Base-by-base conservation (phyloP, 768 basidiomycete species). In the Auricularia sp. region DNA sequence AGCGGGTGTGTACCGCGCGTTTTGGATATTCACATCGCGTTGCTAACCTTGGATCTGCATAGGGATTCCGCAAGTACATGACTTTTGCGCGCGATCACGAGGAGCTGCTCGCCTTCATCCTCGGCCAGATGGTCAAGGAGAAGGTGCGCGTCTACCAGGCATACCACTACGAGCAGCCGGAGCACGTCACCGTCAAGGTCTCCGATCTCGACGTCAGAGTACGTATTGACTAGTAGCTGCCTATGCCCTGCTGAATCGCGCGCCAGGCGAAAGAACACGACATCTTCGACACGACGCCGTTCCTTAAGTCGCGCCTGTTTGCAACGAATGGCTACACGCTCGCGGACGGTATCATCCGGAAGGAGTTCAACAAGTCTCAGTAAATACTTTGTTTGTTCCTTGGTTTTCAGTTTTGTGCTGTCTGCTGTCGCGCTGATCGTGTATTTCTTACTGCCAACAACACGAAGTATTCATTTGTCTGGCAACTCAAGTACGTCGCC, bases 21-120 rank as follows among this genome's bases (percentile, higher is more conserved):
- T 18, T 39, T 62, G 47, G 29, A 29, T 29, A 29, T 24, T 61
- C 42, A 62, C 1, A 45, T 42, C 24, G 33, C 61, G 7, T 8
- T 16, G 65, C 63, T 24, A 54, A 24, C 54, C 14, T 65, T 2
- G 34, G 54, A 42, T 64, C 45, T 61, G 39, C 39, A 8, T 67
- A 97, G 93, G 87, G 93, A 64, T 98, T 97, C 88, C 85, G 96
- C 67, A 98, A 98, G 77, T 99, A 99, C 76, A 84, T 99, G 58
- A 94, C 94, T 29, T 92, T 95, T 72, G 90, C 94, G 11, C 88
- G 89, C 66, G 97, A 99, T 71, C 91, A 97, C 76, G 97, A 98
- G 73, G 97, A 99, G 74, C 76, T 99, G 65, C 82, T 98, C 42
- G 84, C 94, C 1, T 99, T 97, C 84, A 79, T 98, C 69, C 87